phyloP scores from a whole-genome alignment of 2,329 filamentous ascomycete genomes.

The Fusarium duplospermum region DNA sequence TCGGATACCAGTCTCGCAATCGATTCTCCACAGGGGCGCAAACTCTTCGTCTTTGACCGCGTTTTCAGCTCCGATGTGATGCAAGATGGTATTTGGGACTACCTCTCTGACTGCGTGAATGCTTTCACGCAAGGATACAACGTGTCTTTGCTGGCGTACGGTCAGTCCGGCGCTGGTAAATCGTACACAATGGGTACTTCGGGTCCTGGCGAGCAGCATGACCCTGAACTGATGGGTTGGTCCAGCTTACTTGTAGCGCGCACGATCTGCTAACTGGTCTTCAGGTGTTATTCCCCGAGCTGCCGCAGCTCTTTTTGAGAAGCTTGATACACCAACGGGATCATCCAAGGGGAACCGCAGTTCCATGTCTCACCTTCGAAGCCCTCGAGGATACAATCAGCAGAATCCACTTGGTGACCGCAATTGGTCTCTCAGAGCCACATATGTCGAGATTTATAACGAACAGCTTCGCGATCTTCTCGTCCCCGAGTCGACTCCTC shows the following conservation, averaged over 20 bases:
- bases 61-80: slow-evolving; percentile 87
- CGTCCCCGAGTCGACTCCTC: slow-evolving; percentile 77
- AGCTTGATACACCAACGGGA: slow-evolving; percentile 71
- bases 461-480: slow-evolving; percentile 93
- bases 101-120: slow-evolving; percentile 87
- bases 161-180: slow-evolving; percentile 97
- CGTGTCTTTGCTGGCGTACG: slow-evolving; percentile 96
- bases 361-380: slow-evolving; percentile 81
- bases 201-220: slow-evolving; percentile 80
- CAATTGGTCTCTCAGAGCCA: slow-evolving; percentile 92
- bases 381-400: slow-evolving; percentile 76
- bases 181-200: slow-evolving; percentile 99
- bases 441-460: slow-evolving; percentile 98
- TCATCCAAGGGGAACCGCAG: slow-evolving; percentile 64
- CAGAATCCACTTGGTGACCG: slow-evolving; percentile 70
- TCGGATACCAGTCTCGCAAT: slow-evolving; percentile 87
- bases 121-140: slow-evolving; percentile 98
- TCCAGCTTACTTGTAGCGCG: slow-evolving; percentile 21
- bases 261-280: slow-evolving; percentile 15
- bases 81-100: slow-evolving; percentile 95
- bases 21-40: slow-evolving; percentile 91
- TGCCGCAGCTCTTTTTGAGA: slow-evolving; percentile 87
- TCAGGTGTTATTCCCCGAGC: slow-evolving; percentile 95
- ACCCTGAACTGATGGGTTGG: slow-evolving; percentile 82
- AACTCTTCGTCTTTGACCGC: slow-evolving; percentile 95